Evolutionary conservation across 2,329 filamentous ascomycete species (phyloP).

Genomic region (Aspergillus proliferans): DNA sequence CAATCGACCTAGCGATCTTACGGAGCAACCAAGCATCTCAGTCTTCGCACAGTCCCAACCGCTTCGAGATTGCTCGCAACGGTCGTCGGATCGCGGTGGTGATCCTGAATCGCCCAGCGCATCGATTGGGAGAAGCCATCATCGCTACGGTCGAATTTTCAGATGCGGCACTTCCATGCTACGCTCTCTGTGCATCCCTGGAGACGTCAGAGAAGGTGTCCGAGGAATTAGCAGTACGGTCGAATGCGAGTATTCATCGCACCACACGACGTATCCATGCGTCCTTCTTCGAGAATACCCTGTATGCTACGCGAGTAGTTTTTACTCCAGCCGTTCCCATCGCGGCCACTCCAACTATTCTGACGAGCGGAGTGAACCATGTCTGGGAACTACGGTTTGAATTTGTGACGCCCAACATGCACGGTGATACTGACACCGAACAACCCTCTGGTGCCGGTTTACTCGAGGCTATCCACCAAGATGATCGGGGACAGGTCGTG

Average conservation of each 20-base stretch:
- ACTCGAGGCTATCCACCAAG: conserved; percentile 71
- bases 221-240: conserved; percentile 71
- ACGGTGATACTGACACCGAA: conserved; percentile 31
- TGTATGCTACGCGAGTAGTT: conserved; percentile 71
- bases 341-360: conserved; percentile 79
- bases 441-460: conserved; percentile 44
- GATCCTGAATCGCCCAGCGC: conserved; percentile 79
- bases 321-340: conserved; percentile 81
- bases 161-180: conserved; percentile 70
- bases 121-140: conserved; percentile 81
- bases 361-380: conserved; percentile 79
- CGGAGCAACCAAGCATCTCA: conserved; percentile 65
- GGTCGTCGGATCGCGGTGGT: conserved; percentile 88
- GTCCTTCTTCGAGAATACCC: conserved; percentile 69
- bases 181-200: conserved; percentile 74
- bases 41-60: conserved; percentile 75
- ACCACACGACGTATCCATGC: conserved; percentile 79
- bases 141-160: conserved; percentile 79
- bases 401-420: conserved; percentile 70
- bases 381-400: conserved; percentile 88
- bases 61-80: conserved; percentile 90
- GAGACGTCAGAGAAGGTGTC: conserved; percentile 85
- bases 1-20: conserved; percentile 84
- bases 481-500: conserved; percentile 71
- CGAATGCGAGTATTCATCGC: conserved; percentile 75